A percentile compares a stretch with the other conserved stretches of the same genome.
Conservation (phyloP, 2,329 filamentous ascomycete genomes). For the Penicillium sp. region DNA sequence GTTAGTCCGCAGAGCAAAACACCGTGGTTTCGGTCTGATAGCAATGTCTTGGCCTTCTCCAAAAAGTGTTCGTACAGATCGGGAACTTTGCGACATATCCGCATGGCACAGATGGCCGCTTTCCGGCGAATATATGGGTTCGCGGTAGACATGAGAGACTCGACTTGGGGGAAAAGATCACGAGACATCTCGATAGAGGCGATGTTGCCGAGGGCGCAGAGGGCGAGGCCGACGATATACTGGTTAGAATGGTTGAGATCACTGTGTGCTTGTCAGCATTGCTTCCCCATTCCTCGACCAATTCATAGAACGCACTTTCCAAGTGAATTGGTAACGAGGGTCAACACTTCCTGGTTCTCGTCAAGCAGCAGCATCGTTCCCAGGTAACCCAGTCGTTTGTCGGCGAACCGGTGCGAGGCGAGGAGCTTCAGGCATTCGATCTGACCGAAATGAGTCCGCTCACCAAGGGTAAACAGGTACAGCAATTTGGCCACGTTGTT, state of each 20-base stretch:
- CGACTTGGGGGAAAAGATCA: conserved; percentile 94
- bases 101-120: conserved; percentile 97
- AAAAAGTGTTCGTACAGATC: conserved; percentile 96
- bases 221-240: conserved; percentile 92
- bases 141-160: conserved; percentile 80
- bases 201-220: conserved; percentile 96
- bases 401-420: conserved; percentile 92
- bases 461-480: conserved; percentile 95
- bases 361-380: conserved; percentile 94
- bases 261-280: conserved; percentile 50
- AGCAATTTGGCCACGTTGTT: conserved; percentile 99
- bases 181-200: conserved; percentile 97
- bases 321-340: conserved; percentile 92
- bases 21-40: conserved; percentile 92
- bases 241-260: conserved; percentile 96
- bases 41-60: conserved; percentile 81
- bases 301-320: conserved; percentile 66
- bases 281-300: not conserved
- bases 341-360: conserved; percentile 97
- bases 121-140: conserved; percentile 99
- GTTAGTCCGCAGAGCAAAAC: conserved; percentile 90
- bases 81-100: conserved; percentile 95
- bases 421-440: conserved; percentile 98
- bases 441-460: conserved; percentile 97
- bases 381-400: conserved; percentile 92